Evolutionary conservation across 2,329 filamentous ascomycete species (phyloP), one percentile per base, ranked within the genome.

Genomic region (Tolypocladium guangdongense): DNA sequence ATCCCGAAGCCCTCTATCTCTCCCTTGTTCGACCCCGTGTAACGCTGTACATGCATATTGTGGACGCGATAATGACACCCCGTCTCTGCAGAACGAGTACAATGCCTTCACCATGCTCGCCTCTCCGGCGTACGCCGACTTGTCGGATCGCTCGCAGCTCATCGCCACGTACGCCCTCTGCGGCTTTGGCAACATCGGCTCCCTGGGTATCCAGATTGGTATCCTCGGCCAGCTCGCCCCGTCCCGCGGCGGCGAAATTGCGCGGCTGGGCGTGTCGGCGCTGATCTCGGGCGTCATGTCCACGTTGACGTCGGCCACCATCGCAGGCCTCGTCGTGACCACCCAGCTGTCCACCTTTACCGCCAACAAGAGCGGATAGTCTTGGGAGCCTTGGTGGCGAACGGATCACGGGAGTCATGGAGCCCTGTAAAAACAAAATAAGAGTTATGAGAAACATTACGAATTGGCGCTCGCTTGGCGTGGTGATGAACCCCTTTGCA

Each of bases 151-250:
- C 52, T 89, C 88, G 27, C 78, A 78, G 47, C 78, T 95, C 59
- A 95, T 95, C 64, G 88, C 86, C 47, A 95, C 88, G 50, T 95
- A 95, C 65, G 87, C 88, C 22, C 80, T 91, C 59, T 95, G 89
- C 70, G 82, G 82, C 30, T 90, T 90, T 66, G 90, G 88, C 57
- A 95, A 95, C 74, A 86, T 95, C 60, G 87, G 87, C 52, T 92
- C 88, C 33, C 79, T 95, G 49, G 90, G 90, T 66, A 92, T 90
- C 53, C 90, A 95, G 71, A 93, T 95, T 56, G 90, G 90, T 74
- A 88, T 95, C 55, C 78, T 95, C 51, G 82, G 86, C 4, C 89
- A 95, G 71, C 81, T 95, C 56, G 85, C 88, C 0, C 89, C 90
- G 0, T 76, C 77, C 4, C 82, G 89, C 46, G 78, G 81, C 38